Percentiles rank a stretch among this genome's conserved stretches.
These are phyloP conservation scores for Termitomyces sp. DNA, from an alignment of 768 basidiomycete genomes.

Conservation along the genomic window DNA sequence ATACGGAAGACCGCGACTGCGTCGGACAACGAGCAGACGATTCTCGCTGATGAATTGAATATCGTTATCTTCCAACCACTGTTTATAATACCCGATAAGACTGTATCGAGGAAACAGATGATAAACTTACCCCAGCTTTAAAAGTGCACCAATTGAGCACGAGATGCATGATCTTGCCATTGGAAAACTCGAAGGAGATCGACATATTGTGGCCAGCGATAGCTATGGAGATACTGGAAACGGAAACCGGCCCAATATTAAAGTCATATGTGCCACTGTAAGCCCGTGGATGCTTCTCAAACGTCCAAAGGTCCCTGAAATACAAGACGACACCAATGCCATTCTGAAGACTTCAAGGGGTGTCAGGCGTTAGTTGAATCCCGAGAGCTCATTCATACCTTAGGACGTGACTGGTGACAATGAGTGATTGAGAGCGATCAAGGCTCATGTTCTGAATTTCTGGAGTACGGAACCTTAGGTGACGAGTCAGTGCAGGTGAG, in stretches of 20 bases:
- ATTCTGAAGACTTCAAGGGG: conserved; percentile 25
- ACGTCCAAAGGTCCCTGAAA: conserved; percentile 51
- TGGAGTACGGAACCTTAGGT: conserved; percentile 38
- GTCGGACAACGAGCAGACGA: conserved; percentile 36
- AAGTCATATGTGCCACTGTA: conserved; percentile 35
- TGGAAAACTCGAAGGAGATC: conserved; percentile 35
- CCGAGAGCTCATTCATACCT: conserved; percentile 23
- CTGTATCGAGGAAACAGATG: neutral
- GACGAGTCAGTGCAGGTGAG: conserved; percentile 37
- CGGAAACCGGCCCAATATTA: conserved; percentile 28
- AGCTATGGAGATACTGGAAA: conserved; percentile 28
- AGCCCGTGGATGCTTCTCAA: conserved; percentile 47
- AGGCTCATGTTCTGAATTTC: conserved; percentile 38
- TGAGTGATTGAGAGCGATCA: conserved; percentile 39
- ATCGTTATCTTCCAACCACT: conserved; percentile 50
- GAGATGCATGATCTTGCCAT: conserved; percentile 37
- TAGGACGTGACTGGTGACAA: conserved; percentile 37
- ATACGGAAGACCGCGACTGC: conserved; percentile 28
- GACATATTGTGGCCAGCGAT: conserved; percentile 41
- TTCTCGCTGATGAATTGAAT: conserved; percentile 40
- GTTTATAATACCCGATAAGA: conserved; percentile 2
- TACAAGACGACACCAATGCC: conserved; percentile 42
- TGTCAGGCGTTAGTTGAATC: neutral
- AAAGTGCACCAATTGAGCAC: conserved; percentile 47
- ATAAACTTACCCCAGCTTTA: conserved; percentile 34